Percentiles rank a stretch among this genome's conserved stretches.
These are phyloP conservation scores for Triglochin maritima DNA, from an alignment of 106 monocot genomes.

Conservation along the genomic window DNA sequence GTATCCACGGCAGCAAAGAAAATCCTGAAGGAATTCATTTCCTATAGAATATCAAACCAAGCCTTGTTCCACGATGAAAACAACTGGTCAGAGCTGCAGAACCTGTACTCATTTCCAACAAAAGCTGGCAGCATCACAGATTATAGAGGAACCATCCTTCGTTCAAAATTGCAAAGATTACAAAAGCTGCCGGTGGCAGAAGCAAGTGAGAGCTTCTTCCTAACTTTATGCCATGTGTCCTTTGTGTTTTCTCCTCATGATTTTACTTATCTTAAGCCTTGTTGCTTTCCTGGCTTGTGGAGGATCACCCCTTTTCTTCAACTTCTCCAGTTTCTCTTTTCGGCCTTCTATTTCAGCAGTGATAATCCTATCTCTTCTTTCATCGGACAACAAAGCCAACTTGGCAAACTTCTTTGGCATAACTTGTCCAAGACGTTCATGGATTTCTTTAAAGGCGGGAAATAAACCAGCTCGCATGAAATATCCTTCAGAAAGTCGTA, in stretches of 20 bases:
- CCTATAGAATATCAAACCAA: too few relatives aligned
- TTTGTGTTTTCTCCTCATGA: conserved; percentile 50
- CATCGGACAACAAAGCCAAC: conserved; percentile 69
- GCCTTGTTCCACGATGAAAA: too few relatives aligned
- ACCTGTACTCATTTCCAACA: too few relatives aligned
- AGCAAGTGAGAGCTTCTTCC: too few relatives aligned
- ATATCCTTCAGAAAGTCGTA: conserved; percentile 73
- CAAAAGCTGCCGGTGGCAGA: too few relatives aligned
- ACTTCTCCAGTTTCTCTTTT: conserved; percentile 60
- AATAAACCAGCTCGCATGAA: conserved; percentile 85
- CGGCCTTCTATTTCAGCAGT: conserved; percentile 67
- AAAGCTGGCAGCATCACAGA: too few relatives aligned
- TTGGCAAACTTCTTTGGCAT: conserved; percentile 87
- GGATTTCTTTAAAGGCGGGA: conserved; percentile 84
- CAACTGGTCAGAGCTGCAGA: too few relatives aligned
- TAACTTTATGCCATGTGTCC: background rate
- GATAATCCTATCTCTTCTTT: conserved; percentile 70
- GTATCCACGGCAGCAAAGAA: too few relatives aligned
- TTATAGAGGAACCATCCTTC: too few relatives aligned
- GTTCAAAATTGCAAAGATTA: too few relatives aligned
- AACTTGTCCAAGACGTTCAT: conserved; percentile 62
- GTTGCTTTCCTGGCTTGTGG: conserved; percentile 55
- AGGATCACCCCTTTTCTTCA: conserved; percentile 37
- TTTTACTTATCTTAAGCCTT: conserved; percentile 42
- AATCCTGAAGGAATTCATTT: too few relatives aligned